Conservation (phyloP, 169 alveolate genomes). For the Perkinsus marinus region DNA sequence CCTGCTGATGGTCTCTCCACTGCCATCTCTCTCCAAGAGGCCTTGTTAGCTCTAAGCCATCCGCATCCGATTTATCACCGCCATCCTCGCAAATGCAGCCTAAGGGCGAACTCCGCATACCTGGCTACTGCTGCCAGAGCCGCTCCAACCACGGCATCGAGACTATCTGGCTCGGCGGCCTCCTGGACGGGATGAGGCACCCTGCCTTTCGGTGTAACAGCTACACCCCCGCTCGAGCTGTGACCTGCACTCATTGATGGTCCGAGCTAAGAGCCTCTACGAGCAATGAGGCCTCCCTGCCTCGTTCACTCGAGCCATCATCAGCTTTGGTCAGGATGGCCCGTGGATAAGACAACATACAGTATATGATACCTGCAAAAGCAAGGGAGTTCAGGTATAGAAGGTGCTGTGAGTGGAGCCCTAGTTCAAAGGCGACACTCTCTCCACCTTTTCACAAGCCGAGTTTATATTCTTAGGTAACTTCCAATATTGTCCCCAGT, state of each 20-base stretch:
- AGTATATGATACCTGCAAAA: too few species aligned
- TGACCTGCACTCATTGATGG: too few species aligned
- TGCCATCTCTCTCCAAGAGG: not conserved
- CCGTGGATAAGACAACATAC: too few species aligned
- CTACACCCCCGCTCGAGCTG: not conserved
- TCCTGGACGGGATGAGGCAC: not conserved
- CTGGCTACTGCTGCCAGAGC: not conserved
- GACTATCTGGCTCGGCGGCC: not conserved
- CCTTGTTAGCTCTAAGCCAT: not conserved
- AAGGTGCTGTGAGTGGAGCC: too few species aligned
- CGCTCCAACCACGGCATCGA: not conserved
- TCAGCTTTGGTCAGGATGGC: too few species aligned
- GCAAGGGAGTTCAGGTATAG: too few species aligned
- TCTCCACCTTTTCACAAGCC: too few species aligned
- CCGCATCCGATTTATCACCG: not conserved
- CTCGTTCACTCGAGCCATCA: too few species aligned
- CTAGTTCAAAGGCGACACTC: too few species aligned
- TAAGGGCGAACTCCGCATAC: not conserved
- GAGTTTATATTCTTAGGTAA: too few species aligned
- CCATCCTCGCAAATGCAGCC: not conserved
- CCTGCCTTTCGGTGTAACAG: not conserved
- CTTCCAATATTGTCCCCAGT: too few species aligned
- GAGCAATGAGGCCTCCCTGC: not conserved
- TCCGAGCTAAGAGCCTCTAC: not conserved
- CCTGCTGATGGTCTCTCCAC: not conserved